Evolutionary conservation across 805 yeast species (phyloP), one percentile per base, ranked within the genome.

Genomic region (Yarrowia divulgata): DNA sequence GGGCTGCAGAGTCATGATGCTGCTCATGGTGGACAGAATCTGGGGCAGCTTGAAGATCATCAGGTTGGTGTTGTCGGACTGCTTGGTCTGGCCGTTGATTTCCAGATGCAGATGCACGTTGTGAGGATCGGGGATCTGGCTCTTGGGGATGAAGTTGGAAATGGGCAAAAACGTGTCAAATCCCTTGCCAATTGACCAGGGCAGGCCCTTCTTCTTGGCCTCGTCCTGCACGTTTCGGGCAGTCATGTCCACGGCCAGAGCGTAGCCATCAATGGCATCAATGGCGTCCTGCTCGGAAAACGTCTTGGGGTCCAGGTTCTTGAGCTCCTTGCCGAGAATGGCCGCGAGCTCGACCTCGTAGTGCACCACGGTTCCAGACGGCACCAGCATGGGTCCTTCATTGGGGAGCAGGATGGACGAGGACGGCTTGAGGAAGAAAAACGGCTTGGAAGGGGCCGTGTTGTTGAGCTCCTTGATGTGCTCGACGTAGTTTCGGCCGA

Each of bases 161-260:
- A 95, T 77, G 1, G 99, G 99, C 77, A 91, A 83, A 78, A 95
- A 95, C 0, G 99, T 94, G 76, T 95, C 99, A 78, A 93, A 94
- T 0, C 99, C 99, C 77, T 95, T 95, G 43, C 95, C 97, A 72
- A 93, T 91, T 5, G 94, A 80, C 99, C 99, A 95, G 5, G 99
- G 99, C 67, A 94, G 83, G 0, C 98, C 98, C 78, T 91, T 92
- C 80, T 84, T 85, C 80, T 95, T 95, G 45, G 97, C 97, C 75
- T 88, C 97, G 75, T 90, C 93, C 80, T 95, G 99, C 39, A 95
- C 96, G 75, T 93, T 92, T 78, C 99, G 86, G 0, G 97, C 98
- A 8, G 99, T 95, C 85, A 95, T 83, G 77, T 95, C 99, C 60
- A 95, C 85, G 0, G 98, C 93, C 71, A 95, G 82, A 0, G 96